Conservation (phyloP, 805 yeast species). For the Candida hispaniensis region DNA sequence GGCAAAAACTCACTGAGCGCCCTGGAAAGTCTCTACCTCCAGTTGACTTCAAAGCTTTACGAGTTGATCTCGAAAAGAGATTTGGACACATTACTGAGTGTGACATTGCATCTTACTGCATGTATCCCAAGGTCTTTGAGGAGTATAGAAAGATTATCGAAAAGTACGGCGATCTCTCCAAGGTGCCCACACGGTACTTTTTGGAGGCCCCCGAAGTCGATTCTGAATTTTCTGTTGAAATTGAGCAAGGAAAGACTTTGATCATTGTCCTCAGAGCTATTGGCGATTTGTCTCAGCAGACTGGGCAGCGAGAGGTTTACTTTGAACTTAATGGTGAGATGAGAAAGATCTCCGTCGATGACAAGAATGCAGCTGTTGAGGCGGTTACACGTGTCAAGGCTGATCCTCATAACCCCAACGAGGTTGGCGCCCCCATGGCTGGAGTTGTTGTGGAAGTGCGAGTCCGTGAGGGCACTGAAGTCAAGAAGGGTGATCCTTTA, state of each 20-base stretch:
- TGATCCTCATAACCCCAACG: conserved; percentile 72
- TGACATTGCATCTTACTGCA: conserved; percentile 90
- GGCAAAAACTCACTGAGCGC: conserved; percentile 77
- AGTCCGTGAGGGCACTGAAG: conserved; percentile 75
- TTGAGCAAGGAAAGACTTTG: conserved; percentile 89
- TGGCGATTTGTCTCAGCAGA: conserved; percentile 73
- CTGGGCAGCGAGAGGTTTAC: conserved; percentile 92
- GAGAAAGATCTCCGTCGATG: conserved; percentile 89
- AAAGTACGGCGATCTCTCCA: conserved; percentile 84
- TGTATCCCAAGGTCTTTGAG: conserved; percentile 98
- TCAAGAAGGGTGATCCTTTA: conserved; percentile 92
- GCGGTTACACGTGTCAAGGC: conserved; percentile 85
- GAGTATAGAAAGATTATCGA: conserved; percentile 64
- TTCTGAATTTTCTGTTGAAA: conserved; percentile 79
- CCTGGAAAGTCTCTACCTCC: conserved; percentile 91
- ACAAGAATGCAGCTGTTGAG: conserved; percentile 77
- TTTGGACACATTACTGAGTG: conserved; percentile 73
- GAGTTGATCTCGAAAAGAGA: conserved; percentile 61
- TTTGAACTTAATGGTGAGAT: conserved; percentile 97
- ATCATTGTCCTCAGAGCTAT: conserved; percentile 86
- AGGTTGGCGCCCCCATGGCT: conserved; percentile 98
- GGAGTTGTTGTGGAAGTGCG: conserved; percentile 95
- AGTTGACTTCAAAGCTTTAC: conserved; percentile 60
- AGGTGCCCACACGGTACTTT: conserved; percentile 86
- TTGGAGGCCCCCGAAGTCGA: conserved; percentile 77